Percentiles rank a stretch among this genome's conserved stretches.
phyloP scores from a whole-genome alignment of 2,329 filamentous ascomycete species.

The Neofusicoccum umdonicola region DNA sequence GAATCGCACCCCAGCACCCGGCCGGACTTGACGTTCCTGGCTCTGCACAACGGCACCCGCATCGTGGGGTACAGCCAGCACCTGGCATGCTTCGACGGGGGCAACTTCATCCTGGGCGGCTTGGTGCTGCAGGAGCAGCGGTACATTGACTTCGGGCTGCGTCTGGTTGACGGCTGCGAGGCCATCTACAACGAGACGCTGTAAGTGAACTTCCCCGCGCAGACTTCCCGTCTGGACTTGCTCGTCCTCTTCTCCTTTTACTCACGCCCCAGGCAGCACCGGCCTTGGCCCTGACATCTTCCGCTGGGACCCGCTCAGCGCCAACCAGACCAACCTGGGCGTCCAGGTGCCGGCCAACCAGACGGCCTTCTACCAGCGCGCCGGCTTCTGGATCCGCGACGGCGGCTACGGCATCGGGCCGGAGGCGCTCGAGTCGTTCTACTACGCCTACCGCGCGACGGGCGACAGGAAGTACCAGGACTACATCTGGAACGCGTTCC shows the following conservation, averaged over 20 bases:
- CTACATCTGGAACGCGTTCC: conserved; percentile 79
- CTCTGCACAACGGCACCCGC: conserved; percentile 51
- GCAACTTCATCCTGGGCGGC: conserved; percentile 81
- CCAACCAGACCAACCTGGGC: conserved; percentile 1
- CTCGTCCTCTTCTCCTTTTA: too few species aligned
- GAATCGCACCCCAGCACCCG: conserved; percentile 65
- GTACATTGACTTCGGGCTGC: conserved; percentile 72
- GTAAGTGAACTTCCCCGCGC: background rate
- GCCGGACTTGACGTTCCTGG: conserved; percentile 71
- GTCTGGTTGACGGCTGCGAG: conserved; percentile 69
- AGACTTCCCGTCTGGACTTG: background rate
- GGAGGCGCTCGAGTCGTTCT: conserved; percentile 80
- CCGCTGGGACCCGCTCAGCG: conserved; percentile 33
- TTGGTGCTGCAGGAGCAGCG: conserved; percentile 63
- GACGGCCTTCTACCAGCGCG: conserved; percentile 59
- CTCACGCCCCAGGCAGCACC: background rate
- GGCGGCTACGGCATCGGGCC: conserved; percentile 68
- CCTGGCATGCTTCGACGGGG: conserved; percentile 78
- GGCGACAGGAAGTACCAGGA: conserved; percentile 74
- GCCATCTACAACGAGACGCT: conserved; percentile 66
- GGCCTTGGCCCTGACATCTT: conserved; percentile 67
- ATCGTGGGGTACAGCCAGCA: conserved; percentile 43
- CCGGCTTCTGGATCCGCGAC: conserved; percentile 70
- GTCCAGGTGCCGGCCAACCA: conserved; percentile 19
- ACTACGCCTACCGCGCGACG: conserved; percentile 82